A percentile compares a stretch with the other conserved stretches of the same genome.
Conservation (phyloP, 495 filamentous ascomycete species). For the Chlorociboria aeruginascens region DNA sequence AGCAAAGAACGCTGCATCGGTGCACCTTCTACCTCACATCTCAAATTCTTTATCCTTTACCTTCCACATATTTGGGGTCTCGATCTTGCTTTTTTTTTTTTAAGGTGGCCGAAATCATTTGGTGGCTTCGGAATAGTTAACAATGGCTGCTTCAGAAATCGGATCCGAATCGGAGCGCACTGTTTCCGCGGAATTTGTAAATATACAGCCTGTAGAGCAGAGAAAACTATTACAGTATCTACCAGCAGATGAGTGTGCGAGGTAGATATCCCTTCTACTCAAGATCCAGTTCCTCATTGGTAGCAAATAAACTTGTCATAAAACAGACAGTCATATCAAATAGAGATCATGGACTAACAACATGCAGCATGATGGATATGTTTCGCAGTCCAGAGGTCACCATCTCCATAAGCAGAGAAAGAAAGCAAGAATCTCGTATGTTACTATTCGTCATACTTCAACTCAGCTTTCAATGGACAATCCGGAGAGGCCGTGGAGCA, state of each 20-base stretch:
- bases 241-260: background rate
- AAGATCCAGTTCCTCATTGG: background rate
- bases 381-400: background rate
- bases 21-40: no score
- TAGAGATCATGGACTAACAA: background rate
- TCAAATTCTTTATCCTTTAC: no score
- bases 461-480: background rate
- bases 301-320: background rate
- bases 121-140: no score
- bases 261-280: background rate
- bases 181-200: background rate
- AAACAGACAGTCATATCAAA: background rate
- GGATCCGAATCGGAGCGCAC: background rate
- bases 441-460: constrained; percentile 4
- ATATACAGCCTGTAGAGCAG: background rate
- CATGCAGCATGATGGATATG: background rate
- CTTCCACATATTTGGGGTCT: no score
- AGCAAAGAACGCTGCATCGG: no score
- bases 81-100: no score
- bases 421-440: constrained; percentile 1
- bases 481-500: background rate
- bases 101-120: no score
- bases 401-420: background rate
- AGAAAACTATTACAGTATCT: background rate
- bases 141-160: no score